Evolutionary conservation across 2,329 filamentous ascomycete genomes (phyloP).

Genomic region (Fusarium sp.): DNA sequence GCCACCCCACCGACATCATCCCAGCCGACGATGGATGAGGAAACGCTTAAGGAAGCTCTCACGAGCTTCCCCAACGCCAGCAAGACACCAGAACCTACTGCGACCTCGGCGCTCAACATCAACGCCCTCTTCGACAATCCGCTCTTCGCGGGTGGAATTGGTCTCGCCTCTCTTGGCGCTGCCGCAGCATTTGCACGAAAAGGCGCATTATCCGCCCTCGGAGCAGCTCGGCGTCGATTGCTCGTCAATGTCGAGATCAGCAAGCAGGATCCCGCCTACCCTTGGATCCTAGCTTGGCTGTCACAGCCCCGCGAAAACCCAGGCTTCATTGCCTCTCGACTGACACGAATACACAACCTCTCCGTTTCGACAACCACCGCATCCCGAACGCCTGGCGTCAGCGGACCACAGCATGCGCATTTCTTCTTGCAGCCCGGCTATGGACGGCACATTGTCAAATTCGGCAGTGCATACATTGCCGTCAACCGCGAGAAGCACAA

Average conservation of each 20-base stretch:
- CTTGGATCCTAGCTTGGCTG: conserved; percentile 95
- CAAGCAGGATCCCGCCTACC: conserved; percentile 91
- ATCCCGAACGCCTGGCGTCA: conserved; percentile 67
- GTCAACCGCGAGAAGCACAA: conserved; percentile 88
- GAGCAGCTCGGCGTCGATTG: conserved; percentile 83
- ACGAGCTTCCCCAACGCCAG: conserved; percentile 41
- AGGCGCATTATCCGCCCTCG: conserved; percentile 77
- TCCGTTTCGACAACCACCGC: conserved; percentile 71
- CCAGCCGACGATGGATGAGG: conserved; percentile 32
- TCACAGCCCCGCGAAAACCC: conserved; percentile 78
- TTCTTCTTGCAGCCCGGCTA: conserved; percentile 94
- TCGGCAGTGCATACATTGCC: conserved; percentile 86
- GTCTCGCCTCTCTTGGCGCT: conserved; percentile 89
- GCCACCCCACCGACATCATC: conserved; percentile 13
- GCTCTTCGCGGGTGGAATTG: conserved; percentile 80
- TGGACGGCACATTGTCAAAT: conserved; percentile 88
- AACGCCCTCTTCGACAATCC: conserved; percentile 73
- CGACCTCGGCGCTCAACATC: conserved; percentile 58
- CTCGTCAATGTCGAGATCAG: conserved; percentile 97
- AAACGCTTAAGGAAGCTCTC: conserved; percentile 29
- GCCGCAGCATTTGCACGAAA: conserved; percentile 84
- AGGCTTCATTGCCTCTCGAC: conserved; percentile 69
- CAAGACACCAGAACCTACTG: conserved; percentile 49
- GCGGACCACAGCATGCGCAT: conserved; percentile 78
- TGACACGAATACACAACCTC: conserved; percentile 71